phyloP scores from a whole-genome alignment of 179 eudicot genomes.

The Silene noctiflora region DNA sequence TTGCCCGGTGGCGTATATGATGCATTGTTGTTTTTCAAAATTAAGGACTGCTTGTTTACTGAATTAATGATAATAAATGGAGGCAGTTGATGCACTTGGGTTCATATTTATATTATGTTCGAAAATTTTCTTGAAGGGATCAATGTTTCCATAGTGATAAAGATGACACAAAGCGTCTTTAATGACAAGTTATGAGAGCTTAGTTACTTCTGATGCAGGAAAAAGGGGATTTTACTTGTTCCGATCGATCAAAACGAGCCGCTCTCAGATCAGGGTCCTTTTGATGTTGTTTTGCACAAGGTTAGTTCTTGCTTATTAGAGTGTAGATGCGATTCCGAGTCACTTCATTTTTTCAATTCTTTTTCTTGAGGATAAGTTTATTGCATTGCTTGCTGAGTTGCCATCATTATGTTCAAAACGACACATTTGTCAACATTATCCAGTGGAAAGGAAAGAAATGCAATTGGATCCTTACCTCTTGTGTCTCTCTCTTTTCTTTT shows the following conservation, averaged over 20 bases:
- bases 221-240: conserved; percentile 38
- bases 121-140: neutral
- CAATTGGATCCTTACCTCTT: neutral
- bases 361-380: neutral
- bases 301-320: conserved; percentile 22
- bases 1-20: neutral
- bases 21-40: neutral
- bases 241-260: conserved; percentile 39
- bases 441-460: neutral
- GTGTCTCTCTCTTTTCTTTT: neutral
- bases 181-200: neutral
- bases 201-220: conserved; percentile 31
- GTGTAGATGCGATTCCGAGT: neutral
- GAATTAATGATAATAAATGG: neutral
- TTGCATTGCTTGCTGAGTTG: neutral
- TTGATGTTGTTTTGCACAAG: conserved; percentile 49
- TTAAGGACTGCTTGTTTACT: neutral
- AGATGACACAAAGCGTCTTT: neutral
- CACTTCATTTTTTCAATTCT: neutral
- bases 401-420: neutral
- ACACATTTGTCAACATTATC: neutral
- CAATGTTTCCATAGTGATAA: neutral
- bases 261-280: conserved; percentile 44
- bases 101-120: neutral
- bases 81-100: neutral